A percentile compares a stretch with the other conserved stretches of the same genome.
Evolutionary conservation across 192 early-diverging fungal species (phyloP).

Genomic region (Backusella tuberculispora): DNA sequence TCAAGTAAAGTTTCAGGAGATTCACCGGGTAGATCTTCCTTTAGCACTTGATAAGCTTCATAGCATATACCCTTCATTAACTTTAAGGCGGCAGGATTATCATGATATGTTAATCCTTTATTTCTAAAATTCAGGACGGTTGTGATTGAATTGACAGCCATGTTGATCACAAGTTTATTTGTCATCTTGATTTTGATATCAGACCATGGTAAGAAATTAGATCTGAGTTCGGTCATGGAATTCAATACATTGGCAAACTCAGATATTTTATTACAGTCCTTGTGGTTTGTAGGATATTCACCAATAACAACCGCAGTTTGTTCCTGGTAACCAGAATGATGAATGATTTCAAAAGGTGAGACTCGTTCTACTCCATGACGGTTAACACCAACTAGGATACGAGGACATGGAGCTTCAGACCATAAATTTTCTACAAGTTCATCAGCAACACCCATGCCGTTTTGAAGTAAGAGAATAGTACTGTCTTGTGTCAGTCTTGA

Average conservation of each 20-base stretch:
- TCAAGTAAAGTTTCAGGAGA: slow-evolving; percentile 44
- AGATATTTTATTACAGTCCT: too few species aligned
- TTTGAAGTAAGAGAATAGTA: slow-evolving; percentile 63
- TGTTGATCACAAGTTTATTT: slow-evolving; percentile 67
- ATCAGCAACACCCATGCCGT: slow-evolving; percentile 64
- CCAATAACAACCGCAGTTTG: slow-evolving; percentile 11
- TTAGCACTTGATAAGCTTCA: slow-evolving; percentile 34
- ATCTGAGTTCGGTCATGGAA: slow-evolving; percentile 30
- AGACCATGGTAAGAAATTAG: slow-evolving; percentile 41
- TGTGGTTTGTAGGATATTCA: background rate
- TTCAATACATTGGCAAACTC: slow-evolving; percentile 4
- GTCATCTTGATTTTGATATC: slow-evolving; percentile 50
- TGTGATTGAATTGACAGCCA: slow-evolving; percentile 66
- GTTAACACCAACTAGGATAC: slow-evolving; percentile 31
- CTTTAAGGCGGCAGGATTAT: background rate
- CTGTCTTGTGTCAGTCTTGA: slow-evolving; percentile 45
- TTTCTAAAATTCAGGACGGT: slow-evolving; percentile 60
- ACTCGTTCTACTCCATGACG: slow-evolving; percentile 33
- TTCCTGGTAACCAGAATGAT: slow-evolving; percentile 36
- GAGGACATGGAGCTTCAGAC: background rate
- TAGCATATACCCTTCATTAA: slow-evolving; percentile 30
- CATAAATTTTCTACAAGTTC: slow-evolving; percentile 39
- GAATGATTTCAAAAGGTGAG: slow-evolving; percentile 27
- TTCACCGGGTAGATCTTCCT: slow-evolving; percentile 39
- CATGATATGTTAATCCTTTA: slow-evolving; percentile 47